Evolutionary conservation across 352 stramenopile species (phyloP).

Genomic region (Pythium folliculosum): DNA sequence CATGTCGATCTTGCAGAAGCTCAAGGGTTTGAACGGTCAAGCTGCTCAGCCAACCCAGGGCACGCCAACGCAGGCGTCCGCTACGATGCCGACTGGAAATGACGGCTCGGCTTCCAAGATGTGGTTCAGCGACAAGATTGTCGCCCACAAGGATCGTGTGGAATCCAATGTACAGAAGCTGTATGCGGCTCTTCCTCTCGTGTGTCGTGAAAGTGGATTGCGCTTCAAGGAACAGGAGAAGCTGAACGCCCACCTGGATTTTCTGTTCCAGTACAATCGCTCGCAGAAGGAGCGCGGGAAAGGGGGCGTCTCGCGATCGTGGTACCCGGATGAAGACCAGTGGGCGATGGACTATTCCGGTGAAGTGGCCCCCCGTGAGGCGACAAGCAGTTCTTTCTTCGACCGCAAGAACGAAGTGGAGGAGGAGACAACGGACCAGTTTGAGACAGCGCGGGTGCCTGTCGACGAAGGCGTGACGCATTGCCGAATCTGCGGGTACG

Average conservation of each 20-base stretch:
- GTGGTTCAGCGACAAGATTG: slow-evolving; percentile 86
- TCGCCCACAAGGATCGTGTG: slow-evolving; percentile 81
- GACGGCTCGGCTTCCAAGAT: slow-evolving; percentile 57
- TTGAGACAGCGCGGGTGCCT: slow-evolving; percentile 70
- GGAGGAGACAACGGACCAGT: slow-evolving; percentile 54
- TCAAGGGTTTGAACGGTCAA: slow-evolving; percentile 58
- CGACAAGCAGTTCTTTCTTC: slow-evolving; percentile 79
- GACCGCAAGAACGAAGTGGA: slow-evolving; percentile 57
- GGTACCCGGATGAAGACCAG: slow-evolving; percentile 82
- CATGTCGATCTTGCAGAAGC: slow-evolving; percentile 86
- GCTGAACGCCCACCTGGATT: slow-evolving; percentile 81
- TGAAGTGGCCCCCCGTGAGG: slow-evolving; percentile 61
- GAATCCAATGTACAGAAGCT: slow-evolving; percentile 86
- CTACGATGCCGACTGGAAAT: slow-evolving; percentile 16
- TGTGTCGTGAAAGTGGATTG: slow-evolving; percentile 79
- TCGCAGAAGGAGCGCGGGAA: slow-evolving; percentile 80
- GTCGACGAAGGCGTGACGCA: slow-evolving; percentile 80
- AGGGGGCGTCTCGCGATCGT: slow-evolving; percentile 77
- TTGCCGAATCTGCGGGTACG: slow-evolving; percentile 81
- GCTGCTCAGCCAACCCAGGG: slow-evolving; percentile 17
- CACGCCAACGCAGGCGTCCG: slow-evolving; percentile 3
- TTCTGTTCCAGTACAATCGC: slow-evolving; percentile 87
- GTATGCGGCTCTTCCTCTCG: slow-evolving; percentile 79
- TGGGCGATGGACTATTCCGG: slow-evolving; percentile 77
- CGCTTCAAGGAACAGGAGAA: slow-evolving; percentile 81